Base-by-base conservation (phyloP, 176 grass and related monocot genomes). In the Pontederia paniculata region DNA sequence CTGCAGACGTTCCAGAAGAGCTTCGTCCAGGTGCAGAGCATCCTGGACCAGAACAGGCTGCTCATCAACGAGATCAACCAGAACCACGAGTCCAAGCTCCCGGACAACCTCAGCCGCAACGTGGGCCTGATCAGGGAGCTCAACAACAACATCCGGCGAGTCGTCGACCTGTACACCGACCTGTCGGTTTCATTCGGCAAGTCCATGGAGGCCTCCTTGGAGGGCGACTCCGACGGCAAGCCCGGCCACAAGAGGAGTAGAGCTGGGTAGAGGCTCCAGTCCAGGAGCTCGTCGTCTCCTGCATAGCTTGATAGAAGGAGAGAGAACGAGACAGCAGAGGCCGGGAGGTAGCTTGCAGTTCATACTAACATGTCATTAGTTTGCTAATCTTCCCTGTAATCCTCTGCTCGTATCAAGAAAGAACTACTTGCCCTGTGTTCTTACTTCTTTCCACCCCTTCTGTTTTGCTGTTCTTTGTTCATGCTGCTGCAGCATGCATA, bases 51-150 rank as follows among this genome's bases (percentile, higher is more conserved):
- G 15, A 60, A 60, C 57, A 7, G 57, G 25, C 0, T 60, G 57
- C 57, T 60, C 37, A 60, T 60, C 57, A 60, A 60, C 28, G 57
- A 60, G 41, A 60, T 60, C 57, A 60, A 60, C 57, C 57, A 60
- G 31, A 60, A 60, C 41, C 57, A 60, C 57, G 37, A 60, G 57
- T 60, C 57, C 37, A 60, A 60, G 37, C n/a, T 60, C 37, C 57
- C 57, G 14, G 57, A 60, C 37, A 60, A 60, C 31, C 57, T 60
- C 37, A 19, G 37, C 57, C 57, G 57, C 2, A 60, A 60, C 57
- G 57, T 60, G 37, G 37, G 57, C 37, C 57, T 60, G 28, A 60
- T 60, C 31, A 13, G 57, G 31, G 57, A 60, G 57, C 57, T 60
- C 57, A 60, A 60, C 28, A 44, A 60, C 57, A 60, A 60, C 57